Percentiles rank a stretch among this genome's conserved stretches.
These are phyloP conservation scores for Chlorella sp. DNA, from an alignment of 139 green algal genomes.

Conservation along the genomic window DNA sequence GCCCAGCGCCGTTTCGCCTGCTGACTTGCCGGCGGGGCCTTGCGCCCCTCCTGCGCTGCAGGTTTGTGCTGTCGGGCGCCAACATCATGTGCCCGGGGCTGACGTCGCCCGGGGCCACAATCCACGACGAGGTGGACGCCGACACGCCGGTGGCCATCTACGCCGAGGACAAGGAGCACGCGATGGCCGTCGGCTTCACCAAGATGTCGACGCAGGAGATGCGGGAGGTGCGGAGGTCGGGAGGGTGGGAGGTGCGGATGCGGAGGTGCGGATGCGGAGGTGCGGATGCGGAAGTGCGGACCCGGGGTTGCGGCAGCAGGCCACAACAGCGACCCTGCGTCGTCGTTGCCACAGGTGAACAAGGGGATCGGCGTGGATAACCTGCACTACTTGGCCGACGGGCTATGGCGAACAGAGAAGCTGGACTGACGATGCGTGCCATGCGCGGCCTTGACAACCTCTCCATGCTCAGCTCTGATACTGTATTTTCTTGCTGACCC, in stretches of 20 bases:
- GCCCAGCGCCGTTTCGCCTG: no score
- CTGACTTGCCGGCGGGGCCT: no score
- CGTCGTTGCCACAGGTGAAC: conserved; percentile 68
- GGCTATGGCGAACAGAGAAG: conserved; percentile 84
- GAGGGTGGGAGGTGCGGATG: no score
- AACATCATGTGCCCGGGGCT: conserved; percentile 99
- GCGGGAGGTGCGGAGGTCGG: no score
- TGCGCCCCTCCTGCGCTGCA: no score
- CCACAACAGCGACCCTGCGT: no score
- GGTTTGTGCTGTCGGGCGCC: conserved; percentile 96
- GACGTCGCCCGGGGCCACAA: conserved; percentile 88
- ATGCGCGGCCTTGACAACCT: no score
- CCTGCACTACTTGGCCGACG: conserved; percentile 95
- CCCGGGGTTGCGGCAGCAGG: no score
- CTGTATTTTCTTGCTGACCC: no score
- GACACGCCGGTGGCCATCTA: conserved; percentile 83
- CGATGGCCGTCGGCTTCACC: conserved; percentile 92
- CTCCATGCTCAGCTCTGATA: no score
- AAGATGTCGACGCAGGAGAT: conserved; percentile 86
- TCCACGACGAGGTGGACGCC: conserved; percentile 86
- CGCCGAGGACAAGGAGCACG: conserved; percentile 87
- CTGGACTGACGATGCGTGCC: conserved; percentile 6
- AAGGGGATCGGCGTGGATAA: conserved; percentile 94
- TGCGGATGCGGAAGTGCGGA: no score
- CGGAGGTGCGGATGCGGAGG: no score